Percentiles rank a stretch among this genome's conserved stretches.
phyloP scores from a whole-genome alignment of 768 basidiomycete species.

The Daedaleopsis nitida region DNA sequence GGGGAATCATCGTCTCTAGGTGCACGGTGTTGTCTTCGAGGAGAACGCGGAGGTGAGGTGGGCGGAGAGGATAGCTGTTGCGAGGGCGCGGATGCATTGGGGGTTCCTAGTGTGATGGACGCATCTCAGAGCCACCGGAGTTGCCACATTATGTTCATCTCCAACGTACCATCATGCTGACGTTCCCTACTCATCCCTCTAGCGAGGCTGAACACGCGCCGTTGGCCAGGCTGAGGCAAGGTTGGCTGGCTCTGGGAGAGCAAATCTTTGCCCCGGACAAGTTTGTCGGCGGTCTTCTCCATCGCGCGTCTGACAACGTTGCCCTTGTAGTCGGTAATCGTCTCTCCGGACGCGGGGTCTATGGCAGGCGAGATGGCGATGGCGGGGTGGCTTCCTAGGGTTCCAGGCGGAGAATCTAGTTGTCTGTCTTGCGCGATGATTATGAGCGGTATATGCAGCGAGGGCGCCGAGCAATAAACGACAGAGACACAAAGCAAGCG shows the following conservation, averaged over 20 bases:
- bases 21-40: constrained; percentile 6
- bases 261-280: constrained; percentile 52
- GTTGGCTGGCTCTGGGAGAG: constrained; percentile 33
- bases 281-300: constrained; percentile 62
- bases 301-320: constrained; percentile 35
- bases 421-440: constrained; percentile 10
- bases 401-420: constrained; percentile 2
- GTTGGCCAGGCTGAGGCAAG: constrained; percentile 37
- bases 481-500: neutral
- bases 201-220: constrained; percentile 58
- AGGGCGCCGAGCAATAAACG: neutral
- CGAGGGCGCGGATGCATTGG: constrained; percentile 19
- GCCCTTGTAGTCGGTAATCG: constrained; percentile 12
- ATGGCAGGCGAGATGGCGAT: constrained; percentile 4
- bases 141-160: too few relatives aligned
- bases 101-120: neutral
- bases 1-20: constrained; percentile 51
- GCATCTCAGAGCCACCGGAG: too few relatives aligned
- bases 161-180: neutral
- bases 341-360: constrained; percentile 12
- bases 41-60: constrained; percentile 2
- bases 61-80: constrained; percentile 22
- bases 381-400: constrained; percentile 14
- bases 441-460: neutral
- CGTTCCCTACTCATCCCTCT: constrained; percentile 51